Evolutionary conservation across 495 filamentous ascomycete species (phyloP).

Genomic region (Neohortaea acidophila): DNA sequence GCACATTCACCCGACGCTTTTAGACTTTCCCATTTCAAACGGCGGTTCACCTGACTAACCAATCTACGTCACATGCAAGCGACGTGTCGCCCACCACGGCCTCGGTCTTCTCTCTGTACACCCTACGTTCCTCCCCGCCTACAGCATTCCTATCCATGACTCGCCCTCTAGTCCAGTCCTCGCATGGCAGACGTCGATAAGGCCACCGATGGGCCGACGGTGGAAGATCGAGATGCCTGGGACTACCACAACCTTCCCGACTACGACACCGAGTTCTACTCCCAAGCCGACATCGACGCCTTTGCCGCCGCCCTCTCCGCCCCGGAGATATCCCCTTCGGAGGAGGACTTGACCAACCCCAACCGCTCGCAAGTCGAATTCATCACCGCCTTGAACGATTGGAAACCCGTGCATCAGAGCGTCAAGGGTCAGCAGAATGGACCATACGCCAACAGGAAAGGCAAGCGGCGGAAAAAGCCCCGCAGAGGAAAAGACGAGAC

Average conservation of each 20-base stretch:
- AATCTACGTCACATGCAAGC: too few species aligned
- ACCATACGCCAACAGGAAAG: constrained; percentile 12
- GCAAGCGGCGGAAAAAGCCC: constrained; percentile 22
- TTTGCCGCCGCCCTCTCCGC: constrained; percentile 30
- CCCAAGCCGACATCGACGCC: constrained; percentile 24
- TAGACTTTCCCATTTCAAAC: too few species aligned
- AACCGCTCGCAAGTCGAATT: constrained; percentile 18
- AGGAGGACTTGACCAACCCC: constrained; percentile 25
- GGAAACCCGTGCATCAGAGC: constrained; percentile 30
- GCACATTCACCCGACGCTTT: too few species aligned
- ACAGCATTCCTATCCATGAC: too few species aligned
- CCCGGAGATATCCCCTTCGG: constrained; percentile 27
- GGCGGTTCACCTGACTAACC: too few species aligned
- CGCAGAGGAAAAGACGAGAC: constrained; percentile 64
- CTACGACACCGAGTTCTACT: constrained; percentile 29
- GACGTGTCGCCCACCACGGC: too few species aligned
- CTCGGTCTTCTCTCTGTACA: too few species aligned
- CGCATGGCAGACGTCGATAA: constrained; percentile 27
- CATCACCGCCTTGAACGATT: constrained; percentile 34
- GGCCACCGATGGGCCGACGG: constrained; percentile 22
- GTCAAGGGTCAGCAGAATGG: constrained; percentile 12
- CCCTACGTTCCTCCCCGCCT: too few species aligned
- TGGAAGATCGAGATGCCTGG: constrained; percentile 20
- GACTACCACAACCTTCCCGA: constrained; percentile 28
- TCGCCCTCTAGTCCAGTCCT: too few species aligned